A percentile compares a stretch with the other conserved stretches of the same genome.
These are phyloP conservation scores for Podila horticola DNA, from an alignment of 192 early-diverging fungal genomes.

Conservation along the genomic window DNA sequence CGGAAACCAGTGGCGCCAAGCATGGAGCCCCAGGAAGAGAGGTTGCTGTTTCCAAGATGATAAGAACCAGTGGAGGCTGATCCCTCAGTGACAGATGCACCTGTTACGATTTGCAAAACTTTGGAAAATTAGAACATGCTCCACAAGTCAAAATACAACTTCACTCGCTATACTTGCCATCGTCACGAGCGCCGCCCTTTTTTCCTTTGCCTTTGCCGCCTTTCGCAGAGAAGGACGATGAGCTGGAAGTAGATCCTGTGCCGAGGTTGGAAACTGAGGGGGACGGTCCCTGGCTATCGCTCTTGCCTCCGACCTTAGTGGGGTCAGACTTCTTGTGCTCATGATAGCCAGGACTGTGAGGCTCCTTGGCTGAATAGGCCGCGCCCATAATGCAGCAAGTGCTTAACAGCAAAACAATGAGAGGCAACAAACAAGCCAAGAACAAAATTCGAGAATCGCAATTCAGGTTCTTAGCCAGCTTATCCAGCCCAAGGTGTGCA, in stretches of 20 bases:
- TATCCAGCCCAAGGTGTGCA: neutral
- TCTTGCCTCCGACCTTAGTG: neutral
- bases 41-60: slow-evolving; percentile 2
- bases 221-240: neutral
- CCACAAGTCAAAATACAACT: too few relatives aligned
- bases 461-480: slow-evolving; percentile 3
- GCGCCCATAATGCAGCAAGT: slow-evolving; percentile 8
- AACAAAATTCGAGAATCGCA: slow-evolving; percentile 18
- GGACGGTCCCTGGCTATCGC: neutral
- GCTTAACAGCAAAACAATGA: slow-evolving; percentile 1
- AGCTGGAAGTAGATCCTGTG: neutral
- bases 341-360: neutral
- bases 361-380: neutral
- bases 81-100: too few relatives aligned
- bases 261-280: neutral
- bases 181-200: slow-evolving; percentile 5
- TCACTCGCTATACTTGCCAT: neutral
- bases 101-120: too few relatives aligned
- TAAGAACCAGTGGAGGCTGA: neutral
- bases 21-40: neutral
- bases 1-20: slow-evolving; percentile 10
- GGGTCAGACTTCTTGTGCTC: slow-evolving; percentile 4
- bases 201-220: neutral
- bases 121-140: too few relatives aligned
- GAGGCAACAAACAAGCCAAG: slow-evolving; percentile 8